Conservation (phyloP, 2,329 filamentous ascomycete genomes). For the Onygenales sp. region DNA sequence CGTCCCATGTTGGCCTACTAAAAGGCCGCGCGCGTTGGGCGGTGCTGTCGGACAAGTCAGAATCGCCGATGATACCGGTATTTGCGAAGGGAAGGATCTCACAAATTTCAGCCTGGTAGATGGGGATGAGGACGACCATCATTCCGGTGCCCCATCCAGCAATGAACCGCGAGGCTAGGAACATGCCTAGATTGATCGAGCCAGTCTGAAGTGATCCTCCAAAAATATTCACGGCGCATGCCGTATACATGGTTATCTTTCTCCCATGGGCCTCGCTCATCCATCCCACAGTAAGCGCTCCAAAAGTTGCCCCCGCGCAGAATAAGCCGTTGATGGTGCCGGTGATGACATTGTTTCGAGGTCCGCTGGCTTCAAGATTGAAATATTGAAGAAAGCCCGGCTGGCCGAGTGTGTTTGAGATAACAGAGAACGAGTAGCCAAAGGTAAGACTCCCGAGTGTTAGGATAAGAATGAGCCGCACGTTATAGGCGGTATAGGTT, state of each 20-base stretch:
- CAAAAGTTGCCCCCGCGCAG: not conserved
- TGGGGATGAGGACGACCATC: not conserved
- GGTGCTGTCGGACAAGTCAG: not conserved
- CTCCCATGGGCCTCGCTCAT: not conserved
- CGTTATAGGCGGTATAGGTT: not conserved
- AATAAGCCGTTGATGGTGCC: not conserved
- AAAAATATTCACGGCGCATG: not conserved
- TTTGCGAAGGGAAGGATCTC: not conserved
- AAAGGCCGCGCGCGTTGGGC: not conserved
- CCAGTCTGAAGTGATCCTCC: not conserved
- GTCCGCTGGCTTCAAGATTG: not conserved
- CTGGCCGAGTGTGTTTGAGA: not conserved
- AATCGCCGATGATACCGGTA: not conserved
- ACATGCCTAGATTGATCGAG: not conserved
- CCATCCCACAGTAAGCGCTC: not conserved
- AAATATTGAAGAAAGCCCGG: not conserved
- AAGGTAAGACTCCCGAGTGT: not conserved
- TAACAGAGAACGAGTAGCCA: not conserved
- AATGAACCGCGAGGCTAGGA: not conserved
- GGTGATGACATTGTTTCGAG: not conserved
- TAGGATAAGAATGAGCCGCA: not conserved
- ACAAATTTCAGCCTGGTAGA: not conserved
- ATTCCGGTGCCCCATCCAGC: not conserved
- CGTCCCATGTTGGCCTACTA: not conserved
- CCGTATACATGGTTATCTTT: not conserved